Evolutionary conservation across 306 rosid species (phyloP).

Genomic region (Echinosophora koreensis): DNA sequence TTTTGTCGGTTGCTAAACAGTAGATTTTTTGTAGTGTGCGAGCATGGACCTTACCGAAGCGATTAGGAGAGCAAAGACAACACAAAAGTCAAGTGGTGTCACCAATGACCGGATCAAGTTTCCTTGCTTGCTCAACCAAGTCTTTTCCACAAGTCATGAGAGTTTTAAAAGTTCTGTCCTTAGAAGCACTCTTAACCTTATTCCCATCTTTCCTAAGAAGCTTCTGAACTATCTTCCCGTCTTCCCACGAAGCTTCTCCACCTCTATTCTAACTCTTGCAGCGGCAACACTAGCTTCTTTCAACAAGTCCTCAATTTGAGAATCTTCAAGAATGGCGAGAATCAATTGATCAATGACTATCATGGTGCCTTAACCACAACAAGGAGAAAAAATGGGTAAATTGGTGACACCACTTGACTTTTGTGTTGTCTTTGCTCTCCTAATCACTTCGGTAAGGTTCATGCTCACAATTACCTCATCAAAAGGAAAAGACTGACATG

Average conservation of each 20-base stretch:
- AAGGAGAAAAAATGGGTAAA: too few relatives aligned
- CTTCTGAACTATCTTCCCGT: too few relatives aligned
- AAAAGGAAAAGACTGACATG: conserved; percentile 83
- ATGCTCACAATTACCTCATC: conserved; percentile 81
- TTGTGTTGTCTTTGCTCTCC: conserved; percentile 84
- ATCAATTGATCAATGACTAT: conserved; percentile 89
- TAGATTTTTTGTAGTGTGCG: too few relatives aligned
- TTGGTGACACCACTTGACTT: conserved; percentile 81
- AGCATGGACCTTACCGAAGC: conserved; percentile 71
- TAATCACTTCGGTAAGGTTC: conserved; percentile 62
- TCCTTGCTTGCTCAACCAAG: conserved; percentile 86
- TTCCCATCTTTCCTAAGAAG: too few relatives aligned
- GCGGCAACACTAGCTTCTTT: conserved; percentile 80
- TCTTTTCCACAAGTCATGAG: conserved; percentile 86
- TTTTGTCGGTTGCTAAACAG: too few relatives aligned
- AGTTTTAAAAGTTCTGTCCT: conserved; percentile 77
- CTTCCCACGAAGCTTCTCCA: conserved; percentile 84
- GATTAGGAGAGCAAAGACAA: conserved; percentile 76
- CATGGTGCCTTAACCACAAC: too few relatives aligned
- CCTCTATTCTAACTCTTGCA: conserved; percentile 71
- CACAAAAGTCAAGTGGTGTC: conserved; percentile 80
- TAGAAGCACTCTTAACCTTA: conserved; percentile 85
- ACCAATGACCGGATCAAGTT: conserved; percentile 93
- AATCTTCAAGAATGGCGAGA: conserved; percentile 87
- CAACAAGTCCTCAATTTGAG: conserved; percentile 80